phyloP scores from a whole-genome alignment of 495 filamentous ascomycete species.

The Parmelia sp. region DNA sequence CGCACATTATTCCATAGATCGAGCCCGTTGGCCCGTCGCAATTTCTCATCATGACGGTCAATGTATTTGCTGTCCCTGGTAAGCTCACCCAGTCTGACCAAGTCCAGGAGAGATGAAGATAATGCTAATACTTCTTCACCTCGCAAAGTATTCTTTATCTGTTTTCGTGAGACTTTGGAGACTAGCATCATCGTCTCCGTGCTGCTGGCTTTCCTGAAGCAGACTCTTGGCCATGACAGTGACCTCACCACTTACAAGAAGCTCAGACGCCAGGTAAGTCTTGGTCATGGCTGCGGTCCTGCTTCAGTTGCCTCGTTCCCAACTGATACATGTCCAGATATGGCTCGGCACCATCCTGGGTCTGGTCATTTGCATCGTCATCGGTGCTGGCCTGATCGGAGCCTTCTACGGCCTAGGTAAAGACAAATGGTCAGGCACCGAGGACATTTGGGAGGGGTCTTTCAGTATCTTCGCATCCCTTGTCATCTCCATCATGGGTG shows the following conservation, averaged over 20 bases:
- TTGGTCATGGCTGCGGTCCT: neutral
- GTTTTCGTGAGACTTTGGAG: conserved; percentile 79
- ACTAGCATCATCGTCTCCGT: conserved; percentile 76
- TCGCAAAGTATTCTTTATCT: conserved; percentile 67
- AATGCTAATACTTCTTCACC: conserved; percentile 3
- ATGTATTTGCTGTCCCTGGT: conserved; percentile 42
- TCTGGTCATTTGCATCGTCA: conserved; percentile 57
- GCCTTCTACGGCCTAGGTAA: conserved; percentile 67
- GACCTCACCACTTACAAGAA: conserved; percentile 57
- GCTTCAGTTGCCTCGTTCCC: neutral
- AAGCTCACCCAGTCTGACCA: conserved; percentile 2
- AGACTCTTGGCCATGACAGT: conserved; percentile 57
- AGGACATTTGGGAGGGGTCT: conserved; percentile 73
- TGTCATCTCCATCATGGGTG: conserved; percentile 75
- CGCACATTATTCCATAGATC: neutral
- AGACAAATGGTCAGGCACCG: conserved; percentile 57
- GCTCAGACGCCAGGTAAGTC: conserved; percentile 61
- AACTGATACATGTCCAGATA: conserved; percentile 42
- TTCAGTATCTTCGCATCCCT: conserved; percentile 64
- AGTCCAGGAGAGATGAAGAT: neutral
- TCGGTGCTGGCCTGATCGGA: conserved; percentile 70
- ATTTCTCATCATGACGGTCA: conserved; percentile 31
- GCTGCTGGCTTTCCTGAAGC: conserved; percentile 73
- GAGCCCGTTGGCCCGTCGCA: neutral
- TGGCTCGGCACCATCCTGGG: conserved; percentile 64